Conservation (phyloP, 768 basidiomycete genomes). For the Mycena rebaudengoi region DNA sequence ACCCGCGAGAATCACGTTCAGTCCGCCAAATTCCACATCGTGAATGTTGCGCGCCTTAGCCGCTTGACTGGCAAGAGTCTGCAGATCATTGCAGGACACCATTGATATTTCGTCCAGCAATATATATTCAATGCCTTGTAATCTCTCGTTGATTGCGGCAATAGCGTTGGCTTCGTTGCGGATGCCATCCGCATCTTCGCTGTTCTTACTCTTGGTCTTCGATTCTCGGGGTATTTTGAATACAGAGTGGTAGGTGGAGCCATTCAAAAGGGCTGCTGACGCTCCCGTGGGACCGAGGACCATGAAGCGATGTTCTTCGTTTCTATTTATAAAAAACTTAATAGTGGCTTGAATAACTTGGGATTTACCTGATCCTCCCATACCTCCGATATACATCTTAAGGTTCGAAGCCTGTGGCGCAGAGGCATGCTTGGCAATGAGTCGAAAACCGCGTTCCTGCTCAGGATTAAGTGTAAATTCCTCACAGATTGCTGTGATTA, state of each 20-base stretch:
- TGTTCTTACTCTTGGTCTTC: constrained; percentile 1
- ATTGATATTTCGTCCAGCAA: constrained; percentile 47
- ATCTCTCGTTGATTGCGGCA: neutral
- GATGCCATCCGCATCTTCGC: neutral
- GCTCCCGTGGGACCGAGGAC: constrained; percentile 29
- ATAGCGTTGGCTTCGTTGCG: constrained; percentile 2
- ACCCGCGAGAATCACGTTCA: constrained; percentile 42
- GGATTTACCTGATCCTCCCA: constrained; percentile 44
- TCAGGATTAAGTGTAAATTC: neutral
- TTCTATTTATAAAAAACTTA: constrained; percentile 27
- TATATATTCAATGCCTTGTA: constrained; percentile 44
- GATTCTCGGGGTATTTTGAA: constrained; percentile 22
- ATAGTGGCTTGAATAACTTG: constrained; percentile 39
- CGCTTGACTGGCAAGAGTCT: constrained; percentile 33
- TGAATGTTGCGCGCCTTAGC: neutral
- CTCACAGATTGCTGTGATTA: neutral
- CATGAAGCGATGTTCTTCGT: neutral
- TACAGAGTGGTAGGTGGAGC: constrained; percentile 36
- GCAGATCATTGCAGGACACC: constrained; percentile 29
- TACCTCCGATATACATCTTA: no score
- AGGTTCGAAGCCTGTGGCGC: no score
- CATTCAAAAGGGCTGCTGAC: constrained; percentile 31
- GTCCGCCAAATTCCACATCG: constrained; percentile 33
- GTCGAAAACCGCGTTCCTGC: constrained; percentile 27
- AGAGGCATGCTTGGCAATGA: constrained; percentile 38